These are phyloP conservation scores for Pythium utonaiense DNA, from an alignment of 352 stramenopile genomes.

Conservation along the genomic window DNA sequence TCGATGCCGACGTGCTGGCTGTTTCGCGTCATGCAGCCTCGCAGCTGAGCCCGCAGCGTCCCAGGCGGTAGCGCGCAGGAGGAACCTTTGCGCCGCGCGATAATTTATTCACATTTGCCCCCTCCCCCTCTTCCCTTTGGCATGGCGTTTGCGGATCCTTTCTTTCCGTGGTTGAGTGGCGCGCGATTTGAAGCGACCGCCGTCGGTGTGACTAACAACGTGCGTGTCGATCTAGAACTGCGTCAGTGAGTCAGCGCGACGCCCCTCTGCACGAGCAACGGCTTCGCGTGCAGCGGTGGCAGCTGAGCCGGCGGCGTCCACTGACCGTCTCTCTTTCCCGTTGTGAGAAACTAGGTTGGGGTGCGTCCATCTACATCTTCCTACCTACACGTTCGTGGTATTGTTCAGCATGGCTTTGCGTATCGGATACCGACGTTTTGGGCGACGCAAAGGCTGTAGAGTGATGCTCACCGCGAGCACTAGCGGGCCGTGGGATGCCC, in stretches of 20 bases:
- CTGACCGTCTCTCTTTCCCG: slow-evolving; percentile 1
- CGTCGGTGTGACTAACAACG: background rate
- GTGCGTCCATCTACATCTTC: too few species aligned
- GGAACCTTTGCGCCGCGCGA: background rate
- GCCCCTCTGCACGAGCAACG: background rate
- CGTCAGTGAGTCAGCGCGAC: background rate
- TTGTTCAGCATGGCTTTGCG: too few species aligned
- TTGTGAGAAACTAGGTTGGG: background rate
- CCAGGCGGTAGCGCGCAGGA: background rate
- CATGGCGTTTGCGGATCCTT: background rate
- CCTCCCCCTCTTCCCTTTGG: too few species aligned
- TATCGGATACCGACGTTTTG: too few species aligned
- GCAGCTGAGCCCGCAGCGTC: background rate
- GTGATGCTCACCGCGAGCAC: too few species aligned
- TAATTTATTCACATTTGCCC: slow-evolving; percentile 1
- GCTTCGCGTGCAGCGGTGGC: background rate
- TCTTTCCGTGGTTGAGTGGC: slow-evolving; percentile 1
- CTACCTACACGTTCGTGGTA: too few species aligned
- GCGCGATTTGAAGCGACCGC: background rate
- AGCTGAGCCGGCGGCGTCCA: background rate
- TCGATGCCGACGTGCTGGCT: background rate
- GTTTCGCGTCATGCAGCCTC: background rate
- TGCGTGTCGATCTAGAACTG: slow-evolving; percentile 1
- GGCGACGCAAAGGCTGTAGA: too few species aligned
- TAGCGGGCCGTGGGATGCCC: too few species aligned